Base-by-base conservation (phyloP, 2,329 filamentous ascomycete genomes). In the Microcyclosporella mali region DNA sequence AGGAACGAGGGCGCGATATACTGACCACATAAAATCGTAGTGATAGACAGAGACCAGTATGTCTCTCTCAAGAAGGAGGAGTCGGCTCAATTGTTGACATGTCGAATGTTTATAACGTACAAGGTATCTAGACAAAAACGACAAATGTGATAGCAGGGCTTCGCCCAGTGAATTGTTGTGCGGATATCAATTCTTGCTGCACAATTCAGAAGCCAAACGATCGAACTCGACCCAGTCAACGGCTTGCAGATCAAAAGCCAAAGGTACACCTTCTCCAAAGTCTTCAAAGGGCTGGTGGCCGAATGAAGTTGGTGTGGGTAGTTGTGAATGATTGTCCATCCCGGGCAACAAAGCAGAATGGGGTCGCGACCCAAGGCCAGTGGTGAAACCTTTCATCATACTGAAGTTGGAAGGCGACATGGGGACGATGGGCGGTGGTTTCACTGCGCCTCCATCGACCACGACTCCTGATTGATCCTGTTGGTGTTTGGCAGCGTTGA, bases 171-270 rank as follows among this genome's bases (percentile, higher is more conserved):
- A 33, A 14, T 25, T 33, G 32, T 33, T 9, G 32, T 16, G 32
- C 15, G 9, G 15, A 3, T 16, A 4, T 25, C 21, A 25, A 9
- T 9, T 25, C 21, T 25, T 25, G 21, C 21, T 25, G 33, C 53
- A 55, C 18, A 57, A 44, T 41, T 56, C 55, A 8, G 43, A 43
- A 14, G 55, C 49, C 30, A 57, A 40, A 11, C 55, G 51, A 35
- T 57, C 55, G 30, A 57, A 57, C 32, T 57, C 53, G 2, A 45
- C 48, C 55, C 55, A 57, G 37, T 57, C 55, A 6, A 57, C 51
- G n/a, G 55, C 49, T 28, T 52, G 49, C 25, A 56, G 27, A 27
- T 56, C 55, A 12, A 56, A 41, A 4, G 40, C 51, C 3, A 52
- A 35, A 25, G 21, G 9, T 17, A 47, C 37, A 9, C 52, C 41